These are phyloP conservation scores for Coemansia sp. DNA, from an alignment of 192 early-diverging fungal species.

Conservation along the genomic window DNA sequence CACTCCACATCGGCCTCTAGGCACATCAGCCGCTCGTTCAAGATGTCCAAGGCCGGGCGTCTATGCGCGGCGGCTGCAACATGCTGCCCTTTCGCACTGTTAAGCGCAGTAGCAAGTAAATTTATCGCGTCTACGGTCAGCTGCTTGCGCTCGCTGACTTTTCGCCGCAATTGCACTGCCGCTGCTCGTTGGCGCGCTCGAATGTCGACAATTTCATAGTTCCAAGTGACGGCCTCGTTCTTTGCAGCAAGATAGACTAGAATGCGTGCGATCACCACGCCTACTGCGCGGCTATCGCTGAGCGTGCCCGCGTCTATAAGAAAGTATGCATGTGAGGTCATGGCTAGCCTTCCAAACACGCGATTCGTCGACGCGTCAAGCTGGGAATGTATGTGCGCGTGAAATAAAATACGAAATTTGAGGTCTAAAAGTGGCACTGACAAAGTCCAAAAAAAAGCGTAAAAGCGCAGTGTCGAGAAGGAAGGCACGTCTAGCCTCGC, in stretches of 20 bases:
- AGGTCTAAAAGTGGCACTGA: neutral
- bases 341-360: constrained; percentile 2
- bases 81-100: neutral
- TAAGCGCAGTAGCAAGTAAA: constrained; percentile 15
- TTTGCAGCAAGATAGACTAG: constrained; percentile 34
- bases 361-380: neutral
- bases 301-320: constrained; percentile 41
- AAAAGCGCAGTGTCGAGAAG: neutral
- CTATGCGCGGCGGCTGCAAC: neutral
- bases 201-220: constrained; percentile 45
- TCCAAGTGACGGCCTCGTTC: constrained; percentile 45
- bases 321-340: constrained; percentile 50
- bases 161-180: constrained; percentile 22
- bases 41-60: constrained; percentile 18
- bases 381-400: neutral
- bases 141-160: constrained; percentile 27
- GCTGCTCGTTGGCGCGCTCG: constrained; percentile 14
- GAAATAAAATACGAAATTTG: neutral
- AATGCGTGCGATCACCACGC: constrained; percentile 29
- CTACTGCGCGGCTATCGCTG: neutral
- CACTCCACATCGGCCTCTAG: constrained; percentile 54
- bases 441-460: neutral
- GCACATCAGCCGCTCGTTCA: constrained; percentile 48
- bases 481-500: neutral
- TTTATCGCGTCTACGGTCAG: constrained; percentile 10